Conservation (phyloP, 805 yeast species). For the Suhomyces sp. region DNA sequence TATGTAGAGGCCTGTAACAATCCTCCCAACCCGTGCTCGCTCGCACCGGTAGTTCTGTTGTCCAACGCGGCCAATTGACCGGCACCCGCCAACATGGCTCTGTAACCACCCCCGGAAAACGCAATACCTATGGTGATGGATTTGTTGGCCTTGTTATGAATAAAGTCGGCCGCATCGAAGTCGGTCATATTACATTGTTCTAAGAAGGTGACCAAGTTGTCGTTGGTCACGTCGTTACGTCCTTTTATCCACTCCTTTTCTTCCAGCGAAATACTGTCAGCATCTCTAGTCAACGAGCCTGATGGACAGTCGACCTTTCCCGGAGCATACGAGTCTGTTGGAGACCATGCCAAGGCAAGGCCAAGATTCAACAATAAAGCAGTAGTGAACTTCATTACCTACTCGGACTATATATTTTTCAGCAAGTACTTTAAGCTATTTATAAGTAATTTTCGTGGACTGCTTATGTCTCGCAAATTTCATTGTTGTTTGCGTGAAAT, state of each 20-base stretch:
- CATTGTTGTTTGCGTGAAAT: not conserved
- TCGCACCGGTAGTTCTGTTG: conserved; percentile 27
- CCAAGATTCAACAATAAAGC: not conserved
- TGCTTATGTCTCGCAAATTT: not conserved
- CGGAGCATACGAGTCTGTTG: conserved; percentile 58
- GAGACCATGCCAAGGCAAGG: conserved; percentile 11
- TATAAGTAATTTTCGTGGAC: not conserved
- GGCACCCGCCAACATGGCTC: conserved; percentile 70
- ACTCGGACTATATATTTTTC: not conserved
- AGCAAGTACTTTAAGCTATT: not conserved
- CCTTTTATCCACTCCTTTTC: conserved; percentile 54
- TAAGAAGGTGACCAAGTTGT: conserved; percentile 45
- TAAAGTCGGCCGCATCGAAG: conserved; percentile 44
- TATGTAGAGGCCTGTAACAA: conserved; percentile 68
- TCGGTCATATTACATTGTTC: conserved; percentile 44
- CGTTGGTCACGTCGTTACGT: conserved; percentile 46
- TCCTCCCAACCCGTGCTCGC: conserved; percentile 36
- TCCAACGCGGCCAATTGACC: conserved; percentile 42
- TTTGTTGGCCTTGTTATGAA: conserved; percentile 32
- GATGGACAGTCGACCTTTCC: conserved; percentile 54
- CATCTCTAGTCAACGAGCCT: conserved; percentile 41
- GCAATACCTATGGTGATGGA: conserved; percentile 52
- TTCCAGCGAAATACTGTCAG: conserved; percentile 40
- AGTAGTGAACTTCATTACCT: not conserved
- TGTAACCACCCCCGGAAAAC: conserved; percentile 84